Conservation (phyloP, 2,329 filamentous ascomycete genomes). For the Colletotrichum godetiae region DNA sequence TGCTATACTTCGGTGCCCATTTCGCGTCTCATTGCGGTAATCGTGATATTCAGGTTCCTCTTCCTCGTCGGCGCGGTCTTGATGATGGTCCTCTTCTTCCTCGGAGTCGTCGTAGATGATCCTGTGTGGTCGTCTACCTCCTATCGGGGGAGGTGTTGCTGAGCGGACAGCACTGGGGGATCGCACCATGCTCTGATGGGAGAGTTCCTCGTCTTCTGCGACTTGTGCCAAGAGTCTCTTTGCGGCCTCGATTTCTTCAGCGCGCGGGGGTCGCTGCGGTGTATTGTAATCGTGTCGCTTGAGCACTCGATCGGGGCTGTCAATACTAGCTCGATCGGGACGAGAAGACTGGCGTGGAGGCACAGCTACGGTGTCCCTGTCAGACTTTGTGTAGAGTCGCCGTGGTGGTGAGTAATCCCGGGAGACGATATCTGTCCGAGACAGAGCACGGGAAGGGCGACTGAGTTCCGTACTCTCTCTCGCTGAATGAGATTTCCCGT, state of each 20-base stretch:
- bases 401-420: not conserved
- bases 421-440: slow-evolving; percentile 10
- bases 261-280: slow-evolving; percentile 14
- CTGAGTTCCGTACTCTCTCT: slow-evolving; percentile 1
- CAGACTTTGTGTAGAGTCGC: not conserved
- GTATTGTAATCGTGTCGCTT: slow-evolving; percentile 15
- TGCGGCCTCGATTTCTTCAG: slow-evolving; percentile 28
- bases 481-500: not conserved
- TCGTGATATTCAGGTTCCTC: not conserved
- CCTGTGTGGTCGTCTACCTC: not conserved
- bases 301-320: slow-evolving; percentile 3
- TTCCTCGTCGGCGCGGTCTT: not conserved
- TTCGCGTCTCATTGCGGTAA: not conserved
- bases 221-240: slow-evolving; percentile 22
- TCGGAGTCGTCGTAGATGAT: slow-evolving; percentile 28
- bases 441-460: slow-evolving; percentile 1
- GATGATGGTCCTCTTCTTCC: not conserved
- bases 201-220: slow-evolving; percentile 3
- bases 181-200: not conserved
- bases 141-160: slow-evolving; percentile 31
- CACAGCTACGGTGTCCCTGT: not conserved
- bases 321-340: slow-evolving; percentile 15
- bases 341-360: slow-evolving; percentile 12
- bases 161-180: not conserved
- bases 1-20: not conserved